These are phyloP conservation scores for Mycosphaerella sp. DNA, from an alignment of 2,329 filamentous ascomycete genomes.

Conservation along the genomic window DNA sequence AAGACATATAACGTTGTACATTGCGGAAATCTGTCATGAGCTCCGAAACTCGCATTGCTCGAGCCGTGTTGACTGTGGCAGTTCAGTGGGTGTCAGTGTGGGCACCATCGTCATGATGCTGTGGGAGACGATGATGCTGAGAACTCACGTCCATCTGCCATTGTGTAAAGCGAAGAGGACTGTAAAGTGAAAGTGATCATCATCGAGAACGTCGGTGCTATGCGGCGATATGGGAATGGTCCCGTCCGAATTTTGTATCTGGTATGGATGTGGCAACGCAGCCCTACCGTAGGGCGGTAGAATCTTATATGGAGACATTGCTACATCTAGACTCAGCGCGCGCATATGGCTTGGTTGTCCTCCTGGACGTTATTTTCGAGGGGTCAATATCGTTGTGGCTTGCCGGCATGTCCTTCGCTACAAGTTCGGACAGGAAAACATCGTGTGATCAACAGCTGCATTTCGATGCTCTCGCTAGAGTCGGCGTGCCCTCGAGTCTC, in stretches of 20 bases:
- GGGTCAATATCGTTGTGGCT: conserved; percentile 9
- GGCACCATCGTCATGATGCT: not conserved
- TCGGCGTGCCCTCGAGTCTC: not conserved
- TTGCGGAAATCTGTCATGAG: conserved; percentile 60
- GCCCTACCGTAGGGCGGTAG: conserved; percentile 5
- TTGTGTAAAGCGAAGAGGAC: conserved; percentile 24
- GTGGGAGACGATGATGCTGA: not conserved
- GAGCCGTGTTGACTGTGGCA: conserved; percentile 54
- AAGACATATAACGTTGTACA: conserved; percentile 53
- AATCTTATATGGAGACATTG: conserved; percentile 4
- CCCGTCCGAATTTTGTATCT: not conserved
- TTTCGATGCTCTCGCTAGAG: conserved; percentile 2
- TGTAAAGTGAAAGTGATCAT: not conserved
- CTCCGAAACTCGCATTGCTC: conserved; percentile 57
- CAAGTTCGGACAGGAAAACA: conserved; percentile 1
- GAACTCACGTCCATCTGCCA: conserved; percentile 51
- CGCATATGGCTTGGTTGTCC: not conserved
- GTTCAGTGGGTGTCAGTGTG: not conserved
- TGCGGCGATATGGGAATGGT: conserved; percentile 1
- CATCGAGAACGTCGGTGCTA: conserved; percentile 1
- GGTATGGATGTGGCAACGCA: conserved; percentile 4
- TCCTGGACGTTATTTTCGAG: conserved; percentile 1
- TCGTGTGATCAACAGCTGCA: conserved; percentile 8
- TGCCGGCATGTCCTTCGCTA: conserved; percentile 10
- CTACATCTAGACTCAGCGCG: not conserved